A percentile compares a stretch with the other conserved stretches of the same genome.
These are phyloP conservation scores for Suillus brevipes DNA, from an alignment of 768 basidiomycete species.

Conservation along the genomic window DNA sequence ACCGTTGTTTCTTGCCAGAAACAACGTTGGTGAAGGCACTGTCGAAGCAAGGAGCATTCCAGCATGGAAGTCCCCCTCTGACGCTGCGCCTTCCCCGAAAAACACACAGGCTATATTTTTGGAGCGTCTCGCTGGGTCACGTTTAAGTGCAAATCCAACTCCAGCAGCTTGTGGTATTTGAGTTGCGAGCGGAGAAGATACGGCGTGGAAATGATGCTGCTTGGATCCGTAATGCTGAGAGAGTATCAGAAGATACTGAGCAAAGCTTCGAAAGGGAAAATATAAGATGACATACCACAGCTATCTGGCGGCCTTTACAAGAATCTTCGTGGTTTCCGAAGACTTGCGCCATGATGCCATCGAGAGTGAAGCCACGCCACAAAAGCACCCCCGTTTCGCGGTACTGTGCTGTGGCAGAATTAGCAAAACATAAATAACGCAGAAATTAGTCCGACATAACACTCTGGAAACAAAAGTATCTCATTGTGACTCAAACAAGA, in stretches of 20 bases:
- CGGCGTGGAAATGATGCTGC: slow-evolving; percentile 87
- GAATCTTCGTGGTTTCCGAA: slow-evolving; percentile 86
- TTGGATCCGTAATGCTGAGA: slow-evolving; percentile 81
- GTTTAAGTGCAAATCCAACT: slow-evolving; percentile 84
- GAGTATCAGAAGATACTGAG: slow-evolving; percentile 14
- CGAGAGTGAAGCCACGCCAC: slow-evolving; percentile 83
- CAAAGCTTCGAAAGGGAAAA: not conserved
- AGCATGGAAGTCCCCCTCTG: slow-evolving; percentile 95
- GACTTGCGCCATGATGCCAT: slow-evolving; percentile 87
- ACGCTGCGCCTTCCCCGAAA: slow-evolving; percentile 93
- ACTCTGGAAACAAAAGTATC: slow-evolving; percentile 47
- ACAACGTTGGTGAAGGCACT: slow-evolving; percentile 71
- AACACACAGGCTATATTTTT: slow-evolving; percentile 84
- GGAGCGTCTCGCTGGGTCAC: slow-evolving; percentile 65
- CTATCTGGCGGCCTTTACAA: slow-evolving; percentile 91
- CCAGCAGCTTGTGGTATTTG: slow-evolving; percentile 96
- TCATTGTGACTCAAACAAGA: slow-evolving; percentile 8
- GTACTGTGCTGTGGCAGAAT: slow-evolving; percentile 68
- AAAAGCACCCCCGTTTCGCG: slow-evolving; percentile 89
- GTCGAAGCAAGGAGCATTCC: slow-evolving; percentile 81
- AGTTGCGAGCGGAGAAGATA: slow-evolving; percentile 90
- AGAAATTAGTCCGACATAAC: slow-evolving; percentile 49
- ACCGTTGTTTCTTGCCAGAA: slow-evolving; percentile 80
- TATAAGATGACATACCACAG: slow-evolving; percentile 57
- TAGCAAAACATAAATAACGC: not conserved